These are phyloP conservation scores for Pugionium cornutum DNA, from an alignment of 345 rosid species.

Conservation along the genomic window DNA sequence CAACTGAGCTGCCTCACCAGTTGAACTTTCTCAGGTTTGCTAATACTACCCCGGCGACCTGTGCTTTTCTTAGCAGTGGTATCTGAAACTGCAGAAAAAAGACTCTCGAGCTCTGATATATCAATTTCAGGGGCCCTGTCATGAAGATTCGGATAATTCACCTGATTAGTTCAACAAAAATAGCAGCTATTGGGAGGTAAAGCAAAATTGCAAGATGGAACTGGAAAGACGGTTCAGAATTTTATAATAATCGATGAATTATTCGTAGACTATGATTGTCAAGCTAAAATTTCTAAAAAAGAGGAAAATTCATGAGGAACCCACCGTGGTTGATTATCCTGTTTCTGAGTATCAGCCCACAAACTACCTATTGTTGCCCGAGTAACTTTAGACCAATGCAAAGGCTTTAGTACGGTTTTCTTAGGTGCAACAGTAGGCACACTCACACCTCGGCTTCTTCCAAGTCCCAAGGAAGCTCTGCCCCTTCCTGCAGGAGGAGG, in stretches of 20 bases:
- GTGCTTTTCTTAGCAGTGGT: slow-evolving; percentile 60
- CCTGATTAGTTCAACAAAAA: slow-evolving; percentile 7
- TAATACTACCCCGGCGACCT: slow-evolving; percentile 77
- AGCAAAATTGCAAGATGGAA: slow-evolving; percentile 1
- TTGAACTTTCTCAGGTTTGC: slow-evolving; percentile 94
- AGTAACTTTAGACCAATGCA: slow-evolving; percentile 97
- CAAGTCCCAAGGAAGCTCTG: slow-evolving; percentile 51
- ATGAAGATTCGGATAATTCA: slow-evolving; percentile 28
- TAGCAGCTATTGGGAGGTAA: slow-evolving; percentile 5
- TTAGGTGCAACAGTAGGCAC: slow-evolving; percentile 58
- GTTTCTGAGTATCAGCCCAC: slow-evolving; percentile 93
- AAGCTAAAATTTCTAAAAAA: slow-evolving; percentile 24
- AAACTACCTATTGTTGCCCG: slow-evolving; percentile 90
- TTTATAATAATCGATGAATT: not conserved
- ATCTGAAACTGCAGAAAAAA: slow-evolving; percentile 88
- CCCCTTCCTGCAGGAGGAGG: slow-evolving; percentile 72
- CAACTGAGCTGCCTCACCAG: slow-evolving; percentile 56
- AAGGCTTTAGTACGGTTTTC: slow-evolving; percentile 73
- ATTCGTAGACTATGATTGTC: not conserved
- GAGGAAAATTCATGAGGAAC: slow-evolving; percentile 27
- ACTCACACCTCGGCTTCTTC: slow-evolving; percentile 58
- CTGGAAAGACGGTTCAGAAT: not conserved
- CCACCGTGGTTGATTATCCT: slow-evolving; percentile 79
- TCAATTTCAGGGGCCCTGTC: slow-evolving; percentile 97
- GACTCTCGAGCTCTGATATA: slow-evolving; percentile 92